Conservation (phyloP, 257 asterid genomes). For the Sherardia arvensis region DNA sequence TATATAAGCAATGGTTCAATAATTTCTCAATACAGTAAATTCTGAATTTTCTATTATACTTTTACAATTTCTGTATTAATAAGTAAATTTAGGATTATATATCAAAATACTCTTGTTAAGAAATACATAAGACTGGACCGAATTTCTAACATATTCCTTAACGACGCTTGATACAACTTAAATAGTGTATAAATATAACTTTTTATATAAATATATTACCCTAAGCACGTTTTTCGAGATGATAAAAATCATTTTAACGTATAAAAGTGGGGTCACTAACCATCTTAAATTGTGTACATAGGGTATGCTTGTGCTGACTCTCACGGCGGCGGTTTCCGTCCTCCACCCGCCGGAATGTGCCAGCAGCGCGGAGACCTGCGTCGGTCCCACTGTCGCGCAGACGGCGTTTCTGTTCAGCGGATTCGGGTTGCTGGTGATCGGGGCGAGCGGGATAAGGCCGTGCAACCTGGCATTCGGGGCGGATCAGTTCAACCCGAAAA, state of each 20-base stretch:
- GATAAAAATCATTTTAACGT: too few relatives aligned
- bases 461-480: slow-evolving; percentile 81
- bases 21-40: neutral
- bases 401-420: slow-evolving; percentile 35
- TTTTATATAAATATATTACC: too few relatives aligned
- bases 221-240: neutral
- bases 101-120: too few relatives aligned
- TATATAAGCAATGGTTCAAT: too few relatives aligned
- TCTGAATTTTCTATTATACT: too few relatives aligned
- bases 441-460: slow-evolving; percentile 68
- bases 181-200: too few relatives aligned
- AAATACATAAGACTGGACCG: too few relatives aligned
- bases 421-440: slow-evolving; percentile 43
- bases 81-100: too few relatives aligned
- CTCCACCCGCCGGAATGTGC: slow-evolving; percentile 65
- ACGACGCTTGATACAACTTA: too few relatives aligned
- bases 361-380: slow-evolving; percentile 26
- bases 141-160: too few relatives aligned
- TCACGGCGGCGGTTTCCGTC: slow-evolving; percentile 46
- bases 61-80: too few relatives aligned
- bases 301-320: slow-evolving; percentile 52
- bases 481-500: slow-evolving; percentile 67
- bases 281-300: neutral
- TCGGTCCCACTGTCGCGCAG: slow-evolving; percentile 48
- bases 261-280: neutral